phyloP scores from a whole-genome alignment of 78 protist genomes.

The Chrysochromulina tobinii region DNA sequence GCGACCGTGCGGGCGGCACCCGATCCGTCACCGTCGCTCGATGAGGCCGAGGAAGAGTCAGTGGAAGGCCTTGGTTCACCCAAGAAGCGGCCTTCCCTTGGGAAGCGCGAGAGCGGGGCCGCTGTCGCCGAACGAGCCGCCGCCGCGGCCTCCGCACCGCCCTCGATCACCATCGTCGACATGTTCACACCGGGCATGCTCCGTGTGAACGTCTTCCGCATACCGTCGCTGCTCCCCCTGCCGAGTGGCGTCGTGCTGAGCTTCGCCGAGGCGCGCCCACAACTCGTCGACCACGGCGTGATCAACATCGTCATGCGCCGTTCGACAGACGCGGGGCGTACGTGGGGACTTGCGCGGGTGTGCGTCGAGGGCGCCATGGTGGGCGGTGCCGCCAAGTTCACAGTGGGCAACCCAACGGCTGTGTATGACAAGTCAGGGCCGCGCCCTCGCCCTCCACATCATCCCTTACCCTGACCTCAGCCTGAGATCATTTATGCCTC shows the following conservation, averaged over 20 bases:
- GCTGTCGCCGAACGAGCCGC: no score
- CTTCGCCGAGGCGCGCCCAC: not conserved
- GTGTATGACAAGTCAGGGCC: not conserved
- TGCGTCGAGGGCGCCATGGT: not conserved
- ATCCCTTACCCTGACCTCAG: no score
- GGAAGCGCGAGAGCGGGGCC: no score
- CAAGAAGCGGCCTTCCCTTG: no score
- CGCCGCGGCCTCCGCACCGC: no score
- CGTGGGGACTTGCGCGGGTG: not conserved
- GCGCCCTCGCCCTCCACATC: no score
- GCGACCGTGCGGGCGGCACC: no score
- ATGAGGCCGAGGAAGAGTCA: no score
- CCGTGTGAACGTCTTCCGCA: not conserved
- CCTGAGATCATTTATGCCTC: no score
- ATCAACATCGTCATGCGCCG: not conserved
- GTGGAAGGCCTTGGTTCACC: no score
- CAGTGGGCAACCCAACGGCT: not conserved
- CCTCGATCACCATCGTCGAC: no score
- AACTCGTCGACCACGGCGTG: not conserved
- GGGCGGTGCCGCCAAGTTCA: not conserved
- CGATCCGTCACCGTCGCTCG: no score
- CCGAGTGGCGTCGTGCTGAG: not conserved
- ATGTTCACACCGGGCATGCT: not conserved
- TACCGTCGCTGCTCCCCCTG: not conserved
- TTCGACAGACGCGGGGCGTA: not conserved